A percentile compares a stretch with the other conserved stretches of the same genome.
phyloP scores from a whole-genome alignment of 148 eudicot species.

The Silene conica region DNA sequence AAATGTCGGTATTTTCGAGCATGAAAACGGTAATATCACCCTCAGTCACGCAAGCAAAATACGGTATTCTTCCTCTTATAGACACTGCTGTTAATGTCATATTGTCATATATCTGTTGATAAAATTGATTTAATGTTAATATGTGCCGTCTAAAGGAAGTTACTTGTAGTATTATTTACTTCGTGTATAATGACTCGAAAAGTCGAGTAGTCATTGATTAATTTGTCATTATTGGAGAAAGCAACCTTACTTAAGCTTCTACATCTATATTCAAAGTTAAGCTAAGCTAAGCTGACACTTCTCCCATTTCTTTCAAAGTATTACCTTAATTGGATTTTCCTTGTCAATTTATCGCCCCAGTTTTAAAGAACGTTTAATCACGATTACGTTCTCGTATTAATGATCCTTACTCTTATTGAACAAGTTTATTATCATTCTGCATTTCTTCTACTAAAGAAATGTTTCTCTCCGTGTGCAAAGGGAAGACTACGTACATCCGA shows the following conservation, averaged over 20 bases:
- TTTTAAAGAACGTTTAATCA: background rate
- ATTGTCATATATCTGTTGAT: background rate
- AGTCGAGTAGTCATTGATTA: conserved; percentile 17
- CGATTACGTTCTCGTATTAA: background rate
- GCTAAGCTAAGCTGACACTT: background rate
- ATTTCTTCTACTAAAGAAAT: too few relatives aligned
- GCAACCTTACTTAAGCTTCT: conserved; percentile 7
- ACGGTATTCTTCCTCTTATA: background rate
- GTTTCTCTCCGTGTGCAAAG: too few relatives aligned
- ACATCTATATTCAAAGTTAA: background rate
- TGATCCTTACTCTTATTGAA: background rate
- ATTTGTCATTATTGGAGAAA: conserved; percentile 14
- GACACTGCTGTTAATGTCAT: conserved; percentile 6
- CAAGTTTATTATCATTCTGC: background rate
- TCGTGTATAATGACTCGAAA: conserved; percentile 4
- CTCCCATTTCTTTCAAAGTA: background rate
- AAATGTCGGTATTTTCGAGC: background rate
- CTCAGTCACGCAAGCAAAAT: conserved; percentile 4
- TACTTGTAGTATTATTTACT: conserved; percentile 10
- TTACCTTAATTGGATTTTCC: background rate
- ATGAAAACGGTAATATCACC: background rate
- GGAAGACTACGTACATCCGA: too few relatives aligned
- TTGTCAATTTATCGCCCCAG: background rate
- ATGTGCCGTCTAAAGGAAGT: conserved; percentile 14
- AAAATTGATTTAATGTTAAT: background rate